Evolutionary conservation across 2,329 filamentous ascomycete genomes (phyloP).

Genomic region (Cladophialophora immunda): DNA sequence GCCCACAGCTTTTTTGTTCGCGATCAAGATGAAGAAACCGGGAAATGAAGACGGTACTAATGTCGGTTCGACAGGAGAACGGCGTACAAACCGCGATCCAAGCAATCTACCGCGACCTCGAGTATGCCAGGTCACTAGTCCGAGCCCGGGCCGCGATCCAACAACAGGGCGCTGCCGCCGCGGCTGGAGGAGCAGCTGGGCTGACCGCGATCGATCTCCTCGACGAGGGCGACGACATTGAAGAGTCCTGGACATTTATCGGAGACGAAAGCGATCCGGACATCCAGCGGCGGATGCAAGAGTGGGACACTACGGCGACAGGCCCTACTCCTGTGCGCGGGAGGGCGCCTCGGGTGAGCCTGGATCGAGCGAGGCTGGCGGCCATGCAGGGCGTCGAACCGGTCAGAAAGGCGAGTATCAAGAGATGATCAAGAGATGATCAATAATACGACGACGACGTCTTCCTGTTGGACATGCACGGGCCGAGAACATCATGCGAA

Average conservation of each 20-base stretch:
- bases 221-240: constrained; percentile 62
- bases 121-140: constrained; percentile 87
- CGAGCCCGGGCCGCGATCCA: constrained; percentile 59
- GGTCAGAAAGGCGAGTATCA: constrained; percentile 30
- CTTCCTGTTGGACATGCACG: too few relatives aligned
- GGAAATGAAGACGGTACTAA: background rate
- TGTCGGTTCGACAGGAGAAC: constrained; percentile 69
- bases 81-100: constrained; percentile 92
- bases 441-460: background rate
- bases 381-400: constrained; percentile 36
- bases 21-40: background rate
- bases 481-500: constrained; percentile 3
- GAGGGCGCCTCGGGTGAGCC: constrained; percentile 30
- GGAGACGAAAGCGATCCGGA: constrained; percentile 67
- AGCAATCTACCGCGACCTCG: constrained; percentile 91
- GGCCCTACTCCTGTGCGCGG: constrained; percentile 21
- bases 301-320: constrained; percentile 32
- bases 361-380: constrained; percentile 29
- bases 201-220: constrained; percentile 46
- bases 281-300: constrained; percentile 47
- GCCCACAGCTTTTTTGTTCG: background rate
- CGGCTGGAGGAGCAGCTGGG: constrained; percentile 41
- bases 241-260: constrained; percentile 92
- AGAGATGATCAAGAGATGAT: constrained; percentile 15
- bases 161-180: constrained; percentile 23